A percentile compares a stretch with the other conserved stretches of the same genome.
These are phyloP conservation scores for Colletotrichum brevisporum DNA, from an alignment of 2,329 filamentous ascomycete species.

Conservation along the genomic window DNA sequence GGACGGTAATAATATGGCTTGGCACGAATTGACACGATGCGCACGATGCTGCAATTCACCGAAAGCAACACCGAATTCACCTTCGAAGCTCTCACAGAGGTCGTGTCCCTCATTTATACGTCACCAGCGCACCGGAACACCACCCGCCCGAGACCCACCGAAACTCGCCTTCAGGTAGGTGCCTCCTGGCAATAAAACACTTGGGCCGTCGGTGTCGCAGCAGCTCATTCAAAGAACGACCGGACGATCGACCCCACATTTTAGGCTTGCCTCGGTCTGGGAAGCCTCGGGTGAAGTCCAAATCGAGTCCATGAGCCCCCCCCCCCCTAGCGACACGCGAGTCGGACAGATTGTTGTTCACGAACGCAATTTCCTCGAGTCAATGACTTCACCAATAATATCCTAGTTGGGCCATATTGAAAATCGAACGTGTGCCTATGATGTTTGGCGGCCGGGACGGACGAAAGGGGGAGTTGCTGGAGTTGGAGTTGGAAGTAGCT, in stretches of 20 bases:
- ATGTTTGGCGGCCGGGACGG: neutral
- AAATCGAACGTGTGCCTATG: neutral
- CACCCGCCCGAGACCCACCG: slow-evolving; percentile 33
- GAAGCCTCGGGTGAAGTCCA: slow-evolving; percentile 11
- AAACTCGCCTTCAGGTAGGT: slow-evolving; percentile 28
- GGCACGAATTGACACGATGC: no score
- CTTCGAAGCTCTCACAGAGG: neutral
- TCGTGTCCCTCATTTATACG: slow-evolving; percentile 33
- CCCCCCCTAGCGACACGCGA: neutral
- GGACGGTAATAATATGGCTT: neutral
- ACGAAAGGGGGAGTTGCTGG: no score
- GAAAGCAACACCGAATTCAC: neutral
- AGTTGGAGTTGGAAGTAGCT: no score
- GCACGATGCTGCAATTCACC: neutral
- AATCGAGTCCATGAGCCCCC: slow-evolving; percentile 7
- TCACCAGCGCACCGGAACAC: slow-evolving; percentile 34
- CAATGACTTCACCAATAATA: slow-evolving; percentile 2
- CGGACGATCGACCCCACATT: slow-evolving; percentile 18
- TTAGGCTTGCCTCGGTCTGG: slow-evolving; percentile 33
- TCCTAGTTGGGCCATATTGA: neutral
- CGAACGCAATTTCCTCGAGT: slow-evolving; percentile 2
- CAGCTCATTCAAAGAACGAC: slow-evolving; percentile 12
- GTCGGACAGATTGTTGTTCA: slow-evolving; percentile 19
- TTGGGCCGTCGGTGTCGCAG: slow-evolving; percentile 23
- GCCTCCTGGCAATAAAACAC: slow-evolving; percentile 14